A percentile compares a stretch with the other conserved stretches of the same genome.
Conservation (phyloP, 1,284 basidiomycete species). For the Cutaneotrichosporon curvatum region DNA sequence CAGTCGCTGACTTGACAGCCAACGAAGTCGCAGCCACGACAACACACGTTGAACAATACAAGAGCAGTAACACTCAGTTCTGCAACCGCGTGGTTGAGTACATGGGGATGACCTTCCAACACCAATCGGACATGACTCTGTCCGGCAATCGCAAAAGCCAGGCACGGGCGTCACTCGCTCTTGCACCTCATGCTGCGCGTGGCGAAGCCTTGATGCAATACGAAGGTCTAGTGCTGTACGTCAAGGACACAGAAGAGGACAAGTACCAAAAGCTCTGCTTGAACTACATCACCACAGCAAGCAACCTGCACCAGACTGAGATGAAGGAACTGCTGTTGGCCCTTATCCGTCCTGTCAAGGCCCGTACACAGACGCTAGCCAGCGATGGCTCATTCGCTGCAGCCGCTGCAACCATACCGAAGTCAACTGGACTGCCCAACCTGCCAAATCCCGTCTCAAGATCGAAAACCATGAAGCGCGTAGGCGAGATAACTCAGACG, state of each 20-base stretch:
- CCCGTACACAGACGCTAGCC: no score
- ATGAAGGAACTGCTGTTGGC: constrained; percentile 63
- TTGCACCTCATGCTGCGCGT: constrained; percentile 62
- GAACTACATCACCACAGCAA: constrained; percentile 80
- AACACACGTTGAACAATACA: constrained; percentile 83
- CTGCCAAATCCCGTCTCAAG: constrained; percentile 52
- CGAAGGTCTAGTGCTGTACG: constrained; percentile 80
- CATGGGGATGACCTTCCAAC: constrained; percentile 80
- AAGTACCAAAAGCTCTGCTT: constrained; percentile 80
- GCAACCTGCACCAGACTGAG: constrained; percentile 70
- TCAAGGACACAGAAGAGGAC: constrained; percentile 88
- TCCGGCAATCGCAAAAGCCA: constrained; percentile 30
- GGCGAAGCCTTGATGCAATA: constrained; percentile 80
- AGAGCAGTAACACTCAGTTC: constrained; percentile 78
- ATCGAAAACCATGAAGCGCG: constrained; percentile 59
- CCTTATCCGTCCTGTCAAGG: constrained; percentile 36
- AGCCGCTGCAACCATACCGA: no score
- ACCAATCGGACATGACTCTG: constrained; percentile 51
- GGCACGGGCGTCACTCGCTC: constrained; percentile 12
- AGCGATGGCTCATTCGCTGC: no score
- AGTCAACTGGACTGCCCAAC: no score
- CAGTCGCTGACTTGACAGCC: constrained; percentile 25
- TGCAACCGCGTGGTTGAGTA: constrained; percentile 85
- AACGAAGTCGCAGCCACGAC: constrained; percentile 87
- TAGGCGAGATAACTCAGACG: not conserved